Percentiles rank a stretch among this genome's conserved stretches.
These are phyloP conservation scores for Petasospora rhodanensis DNA, from an alignment of 1,139 yeast genomes.

Conservation along the genomic window DNA sequence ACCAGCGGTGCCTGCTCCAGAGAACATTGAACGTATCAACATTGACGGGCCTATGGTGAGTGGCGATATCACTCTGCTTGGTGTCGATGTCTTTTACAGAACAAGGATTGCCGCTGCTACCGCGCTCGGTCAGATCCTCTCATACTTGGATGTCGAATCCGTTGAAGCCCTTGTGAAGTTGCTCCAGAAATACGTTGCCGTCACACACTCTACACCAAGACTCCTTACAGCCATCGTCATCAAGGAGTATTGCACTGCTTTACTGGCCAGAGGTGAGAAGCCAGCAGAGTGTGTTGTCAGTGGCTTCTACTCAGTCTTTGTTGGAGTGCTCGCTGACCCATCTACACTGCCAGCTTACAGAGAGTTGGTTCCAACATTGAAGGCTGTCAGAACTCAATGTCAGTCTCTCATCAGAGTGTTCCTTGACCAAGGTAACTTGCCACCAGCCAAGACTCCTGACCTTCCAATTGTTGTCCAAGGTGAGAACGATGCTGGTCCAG, in stretches of 20 bases:
- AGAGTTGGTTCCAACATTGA: constrained; percentile 82
- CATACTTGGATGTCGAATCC: constrained; percentile 45
- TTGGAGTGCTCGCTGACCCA: constrained; percentile 42
- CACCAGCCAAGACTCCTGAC: constrained; percentile 75
- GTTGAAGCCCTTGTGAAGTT: constrained; percentile 37
- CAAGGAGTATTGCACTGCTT: constrained; percentile 61
- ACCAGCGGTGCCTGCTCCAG: constrained; percentile 44
- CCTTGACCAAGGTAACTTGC: constrained; percentile 67
- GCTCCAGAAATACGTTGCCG: constrained; percentile 41
- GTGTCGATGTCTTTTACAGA: constrained; percentile 65
- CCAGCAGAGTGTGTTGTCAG: constrained; percentile 27
- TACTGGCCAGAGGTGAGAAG: constrained; percentile 19
- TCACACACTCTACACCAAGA: constrained; percentile 79
- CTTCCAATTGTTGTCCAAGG: constrained; percentile 91
- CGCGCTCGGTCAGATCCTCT: constrained; percentile 70
- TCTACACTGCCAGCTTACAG: constrained; percentile 54
- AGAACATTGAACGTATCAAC: constrained; percentile 69
- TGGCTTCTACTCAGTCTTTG: constrained; percentile 34
- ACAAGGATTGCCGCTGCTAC: constrained; percentile 74
- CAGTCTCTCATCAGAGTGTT: constrained; percentile 76
- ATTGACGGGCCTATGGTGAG: constrained; percentile 90
- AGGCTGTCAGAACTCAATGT: constrained; percentile 84
- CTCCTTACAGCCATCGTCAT: constrained; percentile 64
- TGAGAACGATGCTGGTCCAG: constrained; percentile 91
- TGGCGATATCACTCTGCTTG: constrained; percentile 88